phyloP scores from a whole-genome alignment of 2,329 filamentous ascomycete genomes.

The Aspergillus alliaceus region DNA sequence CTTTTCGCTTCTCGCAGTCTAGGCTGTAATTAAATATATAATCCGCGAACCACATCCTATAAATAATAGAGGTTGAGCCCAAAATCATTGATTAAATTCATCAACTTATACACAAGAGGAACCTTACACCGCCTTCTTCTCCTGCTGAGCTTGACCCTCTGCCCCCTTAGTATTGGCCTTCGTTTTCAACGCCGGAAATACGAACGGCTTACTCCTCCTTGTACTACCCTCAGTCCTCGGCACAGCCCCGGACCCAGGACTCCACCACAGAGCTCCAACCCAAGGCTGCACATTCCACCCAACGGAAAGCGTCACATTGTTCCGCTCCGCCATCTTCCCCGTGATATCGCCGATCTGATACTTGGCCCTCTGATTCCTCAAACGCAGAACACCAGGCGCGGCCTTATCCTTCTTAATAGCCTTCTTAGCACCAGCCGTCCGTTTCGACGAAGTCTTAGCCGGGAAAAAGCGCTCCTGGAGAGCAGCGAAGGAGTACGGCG shows the following conservation, averaged over 20 bases:
- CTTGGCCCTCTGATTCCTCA: slow-evolving; percentile 87
- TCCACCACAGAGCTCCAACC: slow-evolving; percentile 88
- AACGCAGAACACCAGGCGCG: slow-evolving; percentile 63
- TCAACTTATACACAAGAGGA: not conserved
- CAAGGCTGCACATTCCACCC: slow-evolving; percentile 98
- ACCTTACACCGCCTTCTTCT: slow-evolving; percentile 3
- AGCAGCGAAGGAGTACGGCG: slow-evolving; percentile 41
- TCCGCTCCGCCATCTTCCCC: slow-evolving; percentile 71
- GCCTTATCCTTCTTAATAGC: slow-evolving; percentile 20
- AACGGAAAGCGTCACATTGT: slow-evolving; percentile 74
- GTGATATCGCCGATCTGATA: slow-evolving; percentile 94
- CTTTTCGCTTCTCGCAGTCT: not conserved
- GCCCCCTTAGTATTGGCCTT: slow-evolving; percentile 28
- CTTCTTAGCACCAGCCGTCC: slow-evolving; percentile 16
- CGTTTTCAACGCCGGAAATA: slow-evolving; percentile 57
- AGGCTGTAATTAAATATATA: not conserved
- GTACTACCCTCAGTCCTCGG: slow-evolving; percentile 52
- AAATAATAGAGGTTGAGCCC: not conserved
- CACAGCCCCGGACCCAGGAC: slow-evolving; percentile 53
- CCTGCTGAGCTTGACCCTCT: not conserved
- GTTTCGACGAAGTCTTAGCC: slow-evolving; percentile 22
- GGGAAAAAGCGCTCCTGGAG: slow-evolving; percentile 39
- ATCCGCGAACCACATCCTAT: not conserved
- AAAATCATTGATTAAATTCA: not conserved
- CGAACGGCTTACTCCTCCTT: slow-evolving; percentile 54